Evolutionary conservation across 202 grass and related monocot species (phyloP), one percentile per base, ranked within the genome.

Genomic region (Carex sylvatica): DNA sequence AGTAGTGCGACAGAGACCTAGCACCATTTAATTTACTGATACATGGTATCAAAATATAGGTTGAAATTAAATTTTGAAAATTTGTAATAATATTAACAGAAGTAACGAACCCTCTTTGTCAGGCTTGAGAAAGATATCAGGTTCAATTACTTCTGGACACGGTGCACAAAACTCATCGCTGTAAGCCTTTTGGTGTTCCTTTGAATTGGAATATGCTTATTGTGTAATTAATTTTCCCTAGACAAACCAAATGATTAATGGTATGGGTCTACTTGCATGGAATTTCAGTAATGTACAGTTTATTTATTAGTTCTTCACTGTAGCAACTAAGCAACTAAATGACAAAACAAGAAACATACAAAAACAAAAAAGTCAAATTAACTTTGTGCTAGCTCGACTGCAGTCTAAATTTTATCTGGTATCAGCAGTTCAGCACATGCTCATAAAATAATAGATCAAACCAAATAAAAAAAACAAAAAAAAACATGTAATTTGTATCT

Each of bases 91-190:
- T 82, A 71, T 53, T 79, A 78, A 83, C 68, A 58, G 2, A 36
- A 77, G 53, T 77, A 59, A 9, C 36, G 52, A 20, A 77, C 16
- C 19, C 74, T 71, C 36, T 86, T 88, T 28, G 82, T 35, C 83
- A 97, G 93, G 91, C 84, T 97, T 35, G 91, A 97, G 87, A 97
- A 97, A 74, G 83, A 97, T 72, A 97, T 93, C 63, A 73, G 91
- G 64, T 87, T 93, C 60, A 88, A 97, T 67, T 97, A 97, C 80
- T 93, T 91, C 84, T 93, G 91, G 93, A 93, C 86, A 54, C 90
- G 93, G 77, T 90, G 89, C 91, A 97, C 80, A 79, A 97, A 97
- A 87, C 89, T 97, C 71, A 85, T 91, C 42, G 89, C 87, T 72
- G 91, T 97, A 91, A 91, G 91, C 23, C 14, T 85, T 56, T 91